A percentile compares a stretch with the other conserved stretches of the same genome.
These are phyloP conservation scores for Daldinia bambusicola DNA, from an alignment of 495 filamentous ascomycete genomes.

Conservation along the genomic window DNA sequence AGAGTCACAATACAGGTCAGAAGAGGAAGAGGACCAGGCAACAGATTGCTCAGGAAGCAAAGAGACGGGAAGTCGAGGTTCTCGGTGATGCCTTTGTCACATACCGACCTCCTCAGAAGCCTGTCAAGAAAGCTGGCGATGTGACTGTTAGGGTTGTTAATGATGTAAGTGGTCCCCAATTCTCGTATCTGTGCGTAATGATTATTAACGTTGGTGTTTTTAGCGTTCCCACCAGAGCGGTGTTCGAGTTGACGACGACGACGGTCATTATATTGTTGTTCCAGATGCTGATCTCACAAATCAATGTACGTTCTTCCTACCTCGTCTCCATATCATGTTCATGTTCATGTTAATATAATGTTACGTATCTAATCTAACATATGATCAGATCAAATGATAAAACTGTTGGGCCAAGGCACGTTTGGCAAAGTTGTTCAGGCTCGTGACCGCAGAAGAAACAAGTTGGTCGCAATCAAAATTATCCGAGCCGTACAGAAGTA, in stretches of 20 bases:
- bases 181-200: slow-evolving; percentile 7
- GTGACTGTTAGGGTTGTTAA: slow-evolving; percentile 82
- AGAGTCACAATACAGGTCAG: slow-evolving; percentile 67
- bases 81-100: slow-evolving; percentile 75
- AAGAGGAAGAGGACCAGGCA: slow-evolving; percentile 90
- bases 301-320: slow-evolving; percentile 75
- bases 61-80: slow-evolving; percentile 73
- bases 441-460: slow-evolving; percentile 75
- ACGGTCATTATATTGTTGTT: slow-evolving; percentile 93
- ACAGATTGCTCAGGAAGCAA: slow-evolving; percentile 81
- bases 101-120: slow-evolving; percentile 87
- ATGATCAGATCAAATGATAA: slow-evolving; percentile 79
- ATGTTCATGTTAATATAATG: neutral
- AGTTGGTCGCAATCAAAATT: slow-evolving; percentile 93
- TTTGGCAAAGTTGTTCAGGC: slow-evolving; percentile 99
- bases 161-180: slow-evolving; percentile 74
- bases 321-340: neutral
- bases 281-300: slow-evolving; percentile 85
- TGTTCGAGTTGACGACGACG: slow-evolving; percentile 83
- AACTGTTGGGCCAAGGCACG: slow-evolving; percentile 92
- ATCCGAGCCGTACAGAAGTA: slow-evolving; percentile 99
- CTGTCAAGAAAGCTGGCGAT: slow-evolving; percentile 90
- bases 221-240: slow-evolving; percentile 65
- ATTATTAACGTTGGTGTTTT: slow-evolving; percentile 23
- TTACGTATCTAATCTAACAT: slow-evolving; percentile 52